These are phyloP conservation scores for Fusarium marasasianum DNA, from an alignment of 2,329 filamentous ascomycete species.

Conservation along the genomic window DNA sequence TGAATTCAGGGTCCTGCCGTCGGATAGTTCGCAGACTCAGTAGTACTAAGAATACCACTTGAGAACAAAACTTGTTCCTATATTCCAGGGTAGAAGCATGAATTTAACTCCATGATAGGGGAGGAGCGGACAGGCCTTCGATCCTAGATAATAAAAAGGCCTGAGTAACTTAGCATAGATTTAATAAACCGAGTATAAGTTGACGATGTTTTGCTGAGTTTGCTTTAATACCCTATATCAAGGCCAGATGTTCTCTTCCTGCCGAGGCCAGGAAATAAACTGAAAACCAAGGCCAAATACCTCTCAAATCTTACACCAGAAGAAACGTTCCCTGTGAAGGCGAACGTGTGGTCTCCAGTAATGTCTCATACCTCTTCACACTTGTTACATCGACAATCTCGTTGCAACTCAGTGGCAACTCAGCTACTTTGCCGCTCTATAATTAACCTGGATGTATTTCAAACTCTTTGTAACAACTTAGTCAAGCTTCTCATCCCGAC, in stretches of 20 bases:
- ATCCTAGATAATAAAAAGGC: no score
- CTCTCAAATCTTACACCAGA: not conserved
- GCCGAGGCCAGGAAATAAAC: not conserved
- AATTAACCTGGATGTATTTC: not conserved
- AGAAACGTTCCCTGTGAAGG: not conserved
- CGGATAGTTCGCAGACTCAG: not conserved
- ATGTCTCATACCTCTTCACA: not conserved
- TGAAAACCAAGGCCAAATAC: not conserved
- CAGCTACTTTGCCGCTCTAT: no score
- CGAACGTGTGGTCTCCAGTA: not conserved
- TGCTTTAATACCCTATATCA: not conserved
- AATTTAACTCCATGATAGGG: not conserved
- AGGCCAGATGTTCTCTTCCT: not conserved
- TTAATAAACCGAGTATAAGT: not conserved
- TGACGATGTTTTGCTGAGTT: not conserved
- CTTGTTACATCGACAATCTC: not conserved
- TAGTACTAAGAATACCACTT: not conserved
- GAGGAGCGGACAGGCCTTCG: accelerated
- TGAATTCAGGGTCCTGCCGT: not conserved
- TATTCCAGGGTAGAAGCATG: not conserved
- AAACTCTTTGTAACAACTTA: not conserved
- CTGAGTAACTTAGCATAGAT: not conserved
- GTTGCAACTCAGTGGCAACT: not conserved
- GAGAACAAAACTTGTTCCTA: not conserved
- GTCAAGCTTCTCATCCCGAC: not conserved